Conservation (phyloP, 2,329 filamentous ascomycete species). For the Stagonosporopsis rhizophila region DNA sequence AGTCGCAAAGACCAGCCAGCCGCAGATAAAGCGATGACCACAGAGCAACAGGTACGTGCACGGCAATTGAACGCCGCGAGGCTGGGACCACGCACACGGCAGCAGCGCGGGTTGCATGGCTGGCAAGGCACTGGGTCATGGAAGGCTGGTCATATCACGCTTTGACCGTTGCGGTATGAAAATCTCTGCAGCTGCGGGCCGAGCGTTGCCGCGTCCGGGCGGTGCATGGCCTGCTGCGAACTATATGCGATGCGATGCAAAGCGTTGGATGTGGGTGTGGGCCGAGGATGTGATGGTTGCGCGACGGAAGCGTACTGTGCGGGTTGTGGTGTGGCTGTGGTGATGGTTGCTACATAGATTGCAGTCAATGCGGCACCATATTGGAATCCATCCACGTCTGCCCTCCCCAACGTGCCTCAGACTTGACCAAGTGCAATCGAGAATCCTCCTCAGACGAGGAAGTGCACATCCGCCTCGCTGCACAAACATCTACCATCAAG, state of each 20-base stretch:
- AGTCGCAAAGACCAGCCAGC: not conserved
- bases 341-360: too few species aligned
- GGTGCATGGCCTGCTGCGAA: constrained; percentile 13
- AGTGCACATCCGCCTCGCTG: too few species aligned
- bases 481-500: too few species aligned
- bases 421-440: too few species aligned
- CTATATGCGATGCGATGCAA: constrained; percentile 17
- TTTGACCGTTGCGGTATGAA: constrained; percentile 22
- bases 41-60: not conserved
- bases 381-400: too few species aligned
- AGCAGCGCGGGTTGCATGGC: constrained; percentile 19
- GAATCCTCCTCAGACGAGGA: too few species aligned
- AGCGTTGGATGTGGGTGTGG: constrained; percentile 3
- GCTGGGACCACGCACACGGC: constrained; percentile 2
- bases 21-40: not conserved
- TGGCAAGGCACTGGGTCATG: not conserved
- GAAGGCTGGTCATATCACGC: constrained; percentile 15
- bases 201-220: constrained; percentile 24
- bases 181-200: constrained; percentile 37
- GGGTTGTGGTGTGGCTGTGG: too few species aligned
- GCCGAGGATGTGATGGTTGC: not conserved
- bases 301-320: not conserved
- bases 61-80: not conserved
- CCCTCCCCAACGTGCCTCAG: too few species aligned
- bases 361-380: too few species aligned